Evolutionary conservation across 441 rosid genomes (phyloP), one percentile per base, ranked within the genome.

Genomic region (Adansonia madagascariensis): DNA sequence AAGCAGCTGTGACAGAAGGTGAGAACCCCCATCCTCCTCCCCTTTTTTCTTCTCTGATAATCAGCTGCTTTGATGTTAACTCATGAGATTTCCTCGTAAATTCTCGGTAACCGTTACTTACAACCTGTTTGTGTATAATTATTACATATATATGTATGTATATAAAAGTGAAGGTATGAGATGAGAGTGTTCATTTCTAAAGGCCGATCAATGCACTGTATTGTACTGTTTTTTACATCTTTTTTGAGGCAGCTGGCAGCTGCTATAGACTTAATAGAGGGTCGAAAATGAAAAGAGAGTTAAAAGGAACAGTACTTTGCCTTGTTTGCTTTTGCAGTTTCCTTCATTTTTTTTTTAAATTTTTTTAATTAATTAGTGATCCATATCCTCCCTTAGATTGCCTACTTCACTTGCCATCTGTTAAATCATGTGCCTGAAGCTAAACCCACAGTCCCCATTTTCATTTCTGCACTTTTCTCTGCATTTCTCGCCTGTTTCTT

Each of bases 81-180:
- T 52, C 64, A 14, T 79, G 80, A 78, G 76, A 71, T 79, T 81
- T 84, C 85, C 83, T 84, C 84, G 86, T 74, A 85, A 84, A 78
- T 80, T 86, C 81, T 86, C 75, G 84, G 70, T 74, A 76, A 47
- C 6, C 71, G 82, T 71, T 72, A 31, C 77, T 75, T 77, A 59
- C 79, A 0, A 46, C 80, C 79, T 78, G 79, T 81, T 79, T 75
- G 65, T 49, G 24, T 39, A 14, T 27, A 55, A 65, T 66, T 18
- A 63, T 68, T 17, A 46, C 20, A 27, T 27, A 27, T 7, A 61
- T 22, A 24, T 12, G 11, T 15, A 60, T 11, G 10, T 18, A 60
- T 60, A 11, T 20, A 4, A 0, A 3, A 11, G 65, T 8, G n/a
- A 11, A 3, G 66, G 41, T 35, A 61, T 24, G 41, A 27, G 43